These are phyloP conservation scores for Fusarium agapanthi DNA, from an alignment of 2,329 filamentous ascomycete species.

Conservation along the genomic window DNA sequence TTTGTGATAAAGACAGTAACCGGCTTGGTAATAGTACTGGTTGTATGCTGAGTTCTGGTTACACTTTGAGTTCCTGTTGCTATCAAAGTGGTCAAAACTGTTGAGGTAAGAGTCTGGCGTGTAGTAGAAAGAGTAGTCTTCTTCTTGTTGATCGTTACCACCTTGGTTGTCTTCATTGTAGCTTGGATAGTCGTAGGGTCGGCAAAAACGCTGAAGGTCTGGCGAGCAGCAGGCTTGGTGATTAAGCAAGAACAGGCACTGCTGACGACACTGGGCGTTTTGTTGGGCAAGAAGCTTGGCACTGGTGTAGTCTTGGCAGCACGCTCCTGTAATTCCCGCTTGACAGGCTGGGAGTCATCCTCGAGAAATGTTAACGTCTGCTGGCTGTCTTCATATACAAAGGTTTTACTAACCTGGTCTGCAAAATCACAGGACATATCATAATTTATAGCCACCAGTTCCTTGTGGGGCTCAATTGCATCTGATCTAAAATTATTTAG, in stretches of 20 bases:
- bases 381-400: not conserved
- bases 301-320: not conserved
- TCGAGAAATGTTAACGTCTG: not conserved
- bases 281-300: not conserved
- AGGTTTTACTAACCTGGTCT: not conserved
- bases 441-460: not conserved
- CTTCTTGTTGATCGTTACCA: not conserved
- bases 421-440: not conserved
- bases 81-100: not conserved
- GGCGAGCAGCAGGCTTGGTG: not conserved
- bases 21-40: not conserved
- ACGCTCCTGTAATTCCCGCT: not conserved
- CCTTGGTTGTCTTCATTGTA: not conserved
- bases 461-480: not conserved
- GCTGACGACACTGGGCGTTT: not conserved
- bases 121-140: not conserved
- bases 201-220: not conserved
- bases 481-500: not conserved
- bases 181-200: not conserved
- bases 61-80: not conserved
- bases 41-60: not conserved
- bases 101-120: not conserved
- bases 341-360: not conserved
- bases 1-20: not conserved
- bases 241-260: not conserved